phyloP scores from a whole-genome alignment of 2,329 filamentous ascomycete species.

The Periconia digitata region DNA sequence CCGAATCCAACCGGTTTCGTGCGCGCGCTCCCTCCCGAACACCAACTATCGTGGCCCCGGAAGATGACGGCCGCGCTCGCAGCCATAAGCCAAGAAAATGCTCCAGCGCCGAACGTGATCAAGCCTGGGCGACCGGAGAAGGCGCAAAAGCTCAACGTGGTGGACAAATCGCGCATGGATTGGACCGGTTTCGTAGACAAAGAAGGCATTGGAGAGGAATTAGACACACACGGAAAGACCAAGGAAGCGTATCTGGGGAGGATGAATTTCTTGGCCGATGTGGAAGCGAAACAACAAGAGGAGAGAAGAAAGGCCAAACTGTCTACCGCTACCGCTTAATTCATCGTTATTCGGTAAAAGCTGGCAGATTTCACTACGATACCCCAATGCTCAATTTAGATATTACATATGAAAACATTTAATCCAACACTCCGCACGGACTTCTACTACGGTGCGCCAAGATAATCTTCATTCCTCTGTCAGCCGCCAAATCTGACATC shows the following conservation, averaged over 20 bases:
- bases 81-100: conserved; percentile 13
- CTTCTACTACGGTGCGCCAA: too few species aligned
- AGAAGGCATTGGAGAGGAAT: conserved; percentile 62
- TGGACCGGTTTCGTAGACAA: conserved; percentile 66
- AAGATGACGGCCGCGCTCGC: conserved; percentile 8
- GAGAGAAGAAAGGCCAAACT: conserved; percentile 55
- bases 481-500: too few species aligned
- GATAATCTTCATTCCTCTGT: too few species aligned
- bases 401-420: too few species aligned
- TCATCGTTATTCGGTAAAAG: too few species aligned
- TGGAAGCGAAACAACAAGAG: conserved; percentile 59
- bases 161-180: conserved; percentile 66
- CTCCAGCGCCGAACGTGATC: conserved; percentile 16
- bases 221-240: conserved; percentile 62
- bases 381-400: too few species aligned
- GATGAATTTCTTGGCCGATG: conserved; percentile 63
- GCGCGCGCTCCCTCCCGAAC: conserved; percentile 48
- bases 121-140: conserved; percentile 34
- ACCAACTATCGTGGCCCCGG: conserved; percentile 46
- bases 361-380: too few species aligned
- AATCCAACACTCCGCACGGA: too few species aligned
- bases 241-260: conserved; percentile 63
- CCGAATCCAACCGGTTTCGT: conserved; percentile 52
- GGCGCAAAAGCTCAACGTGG: conserved; percentile 64
- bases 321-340: conserved; percentile 13